Conservation (phyloP, 163 green algal species). For the Prototheca wickerhamii region DNA sequence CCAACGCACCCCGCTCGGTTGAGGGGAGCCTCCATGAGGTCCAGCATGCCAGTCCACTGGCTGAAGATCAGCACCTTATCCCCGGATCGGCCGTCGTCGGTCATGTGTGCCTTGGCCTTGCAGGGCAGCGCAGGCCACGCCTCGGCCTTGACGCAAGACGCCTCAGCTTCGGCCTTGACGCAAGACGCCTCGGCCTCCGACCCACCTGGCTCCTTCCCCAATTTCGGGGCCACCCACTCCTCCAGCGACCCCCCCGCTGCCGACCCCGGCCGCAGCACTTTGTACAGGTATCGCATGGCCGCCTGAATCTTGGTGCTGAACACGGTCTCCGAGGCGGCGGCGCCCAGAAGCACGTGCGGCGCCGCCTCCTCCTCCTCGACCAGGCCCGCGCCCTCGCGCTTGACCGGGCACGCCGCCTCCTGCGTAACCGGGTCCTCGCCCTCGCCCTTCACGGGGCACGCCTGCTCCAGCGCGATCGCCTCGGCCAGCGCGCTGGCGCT, state of each 20-base stretch:
- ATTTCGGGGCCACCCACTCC: not conserved
- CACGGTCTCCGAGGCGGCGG: not conserved
- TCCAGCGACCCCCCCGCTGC: not conserved
- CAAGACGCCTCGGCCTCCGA: no score
- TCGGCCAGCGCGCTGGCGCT: no score
- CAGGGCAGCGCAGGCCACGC: no score
- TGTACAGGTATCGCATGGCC: conserved; percentile 7
- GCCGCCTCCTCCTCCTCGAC: not conserved
- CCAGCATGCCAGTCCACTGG: conserved; percentile 80
- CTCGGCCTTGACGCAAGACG: not conserved
- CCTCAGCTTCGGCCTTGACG: not conserved
- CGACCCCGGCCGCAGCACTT: conserved; percentile 3
- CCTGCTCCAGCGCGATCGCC: no score
- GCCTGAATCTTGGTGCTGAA: conserved; percentile 14
- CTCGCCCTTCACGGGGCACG: no score
- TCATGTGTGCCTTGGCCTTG: no score
- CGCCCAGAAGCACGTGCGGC: not conserved
- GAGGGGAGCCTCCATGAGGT: conserved; percentile 73
- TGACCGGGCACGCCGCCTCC: not conserved
- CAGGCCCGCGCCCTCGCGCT: not conserved
- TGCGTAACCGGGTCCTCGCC: not conserved
- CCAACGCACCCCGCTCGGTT: not conserved
- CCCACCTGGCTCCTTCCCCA: not conserved
- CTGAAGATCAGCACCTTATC: conserved; percentile 88
- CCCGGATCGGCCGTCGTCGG: not conserved